A percentile compares a stretch with the other conserved stretches of the same genome.
Conservation (phyloP, 1,284 basidiomycete genomes). For the Ganoderma boninense region DNA sequence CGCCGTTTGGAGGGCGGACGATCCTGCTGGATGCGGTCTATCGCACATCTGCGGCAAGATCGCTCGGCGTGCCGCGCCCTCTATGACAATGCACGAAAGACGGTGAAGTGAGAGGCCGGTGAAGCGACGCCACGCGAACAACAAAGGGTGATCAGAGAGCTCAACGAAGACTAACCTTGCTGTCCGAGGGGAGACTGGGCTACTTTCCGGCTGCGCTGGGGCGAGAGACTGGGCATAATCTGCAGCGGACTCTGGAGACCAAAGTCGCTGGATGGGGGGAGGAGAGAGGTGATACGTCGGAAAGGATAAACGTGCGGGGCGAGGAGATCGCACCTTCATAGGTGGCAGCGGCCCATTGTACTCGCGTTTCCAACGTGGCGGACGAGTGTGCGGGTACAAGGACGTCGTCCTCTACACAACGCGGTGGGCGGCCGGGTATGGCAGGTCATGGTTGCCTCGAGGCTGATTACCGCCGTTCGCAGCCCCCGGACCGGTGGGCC, state of each 20-base stretch:
- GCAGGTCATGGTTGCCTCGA: slow-evolving; percentile 49
- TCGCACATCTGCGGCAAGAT: slow-evolving; percentile 17
- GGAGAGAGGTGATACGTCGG: slow-evolving; percentile 38
- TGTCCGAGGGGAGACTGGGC: slow-evolving; percentile 40
- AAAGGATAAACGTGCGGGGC: slow-evolving; percentile 41
- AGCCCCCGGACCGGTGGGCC: slow-evolving; percentile 33
- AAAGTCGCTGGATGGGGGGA: slow-evolving; percentile 36
- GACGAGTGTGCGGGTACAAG: slow-evolving; percentile 40
- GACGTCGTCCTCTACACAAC: slow-evolving; percentile 43
- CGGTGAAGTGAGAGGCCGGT: slow-evolving; percentile 18
- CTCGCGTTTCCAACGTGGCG: slow-evolving; percentile 52
- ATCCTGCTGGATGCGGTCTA: slow-evolving; percentile 24
- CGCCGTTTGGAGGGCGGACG: slow-evolving; percentile 23
- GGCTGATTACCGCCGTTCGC: slow-evolving; percentile 46
- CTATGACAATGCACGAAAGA: slow-evolving; percentile 17
- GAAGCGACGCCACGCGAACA: slow-evolving; percentile 17
- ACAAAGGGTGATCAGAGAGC: slow-evolving; percentile 27
- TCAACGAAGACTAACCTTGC: slow-evolving; percentile 46
- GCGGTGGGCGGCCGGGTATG: slow-evolving; percentile 44
- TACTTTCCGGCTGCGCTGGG: slow-evolving; percentile 60
- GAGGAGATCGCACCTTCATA: slow-evolving; percentile 44
- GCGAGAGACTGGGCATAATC: slow-evolving; percentile 69
- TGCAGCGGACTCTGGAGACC: slow-evolving; percentile 32
- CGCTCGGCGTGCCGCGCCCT: slow-evolving; percentile 19
- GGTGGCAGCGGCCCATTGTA: slow-evolving; percentile 40